A percentile compares a stretch with the other conserved stretches of the same genome.
phyloP scores from a whole-genome alignment of 2,329 filamentous ascomycete species.

The Epichloe elymi region DNA sequence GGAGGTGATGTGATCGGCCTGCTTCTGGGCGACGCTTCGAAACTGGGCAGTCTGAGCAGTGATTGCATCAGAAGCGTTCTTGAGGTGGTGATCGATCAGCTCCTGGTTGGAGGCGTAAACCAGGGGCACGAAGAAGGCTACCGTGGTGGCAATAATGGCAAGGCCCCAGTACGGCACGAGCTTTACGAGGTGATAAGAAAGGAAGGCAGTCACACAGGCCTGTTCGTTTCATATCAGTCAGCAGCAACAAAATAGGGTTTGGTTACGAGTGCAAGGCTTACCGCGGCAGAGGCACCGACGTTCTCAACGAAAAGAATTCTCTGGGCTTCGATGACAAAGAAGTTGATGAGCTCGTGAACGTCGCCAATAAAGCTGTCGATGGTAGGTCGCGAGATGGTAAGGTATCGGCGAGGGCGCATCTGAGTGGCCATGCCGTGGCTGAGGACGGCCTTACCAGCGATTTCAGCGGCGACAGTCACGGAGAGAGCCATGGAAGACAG shows the following conservation, averaged over 20 bases:
- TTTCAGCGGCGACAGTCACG: slow-evolving; percentile 47
- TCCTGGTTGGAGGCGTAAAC: slow-evolving; percentile 57
- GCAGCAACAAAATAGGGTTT: slow-evolving; percentile 6
- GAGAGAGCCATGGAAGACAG: slow-evolving; percentile 50
- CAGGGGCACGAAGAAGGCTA: slow-evolving; percentile 49
- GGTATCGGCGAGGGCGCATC: slow-evolving; percentile 54
- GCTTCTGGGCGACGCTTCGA: slow-evolving; percentile 47
- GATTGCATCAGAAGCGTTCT: slow-evolving; percentile 43
- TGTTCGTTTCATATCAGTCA: slow-evolving; percentile 15
- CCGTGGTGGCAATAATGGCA: slow-evolving; percentile 43
- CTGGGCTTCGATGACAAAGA: slow-evolving; percentile 58
- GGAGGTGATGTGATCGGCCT: slow-evolving; percentile 48
- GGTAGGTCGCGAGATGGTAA: slow-evolving; percentile 49
- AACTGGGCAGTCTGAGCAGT: slow-evolving; percentile 51
- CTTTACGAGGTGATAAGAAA: slow-evolving; percentile 58
- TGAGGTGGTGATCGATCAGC: slow-evolving; percentile 51
- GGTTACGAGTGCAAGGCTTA: slow-evolving; percentile 26
- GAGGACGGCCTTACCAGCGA: slow-evolving; percentile 46
- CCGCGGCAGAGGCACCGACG: slow-evolving; percentile 42
- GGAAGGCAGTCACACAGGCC: slow-evolving; percentile 47
- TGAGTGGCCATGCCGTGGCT: slow-evolving; percentile 51
- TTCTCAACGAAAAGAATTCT: slow-evolving; percentile 58
- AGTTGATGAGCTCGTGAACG: slow-evolving; percentile 56
- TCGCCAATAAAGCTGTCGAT: slow-evolving; percentile 49
- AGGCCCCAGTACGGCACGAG: slow-evolving; percentile 59